A percentile compares a stretch with the other conserved stretches of the same genome.
phyloP scores from a whole-genome alignment of 2,329 filamentous ascomycete genomes.

The Fusarium piperis region DNA sequence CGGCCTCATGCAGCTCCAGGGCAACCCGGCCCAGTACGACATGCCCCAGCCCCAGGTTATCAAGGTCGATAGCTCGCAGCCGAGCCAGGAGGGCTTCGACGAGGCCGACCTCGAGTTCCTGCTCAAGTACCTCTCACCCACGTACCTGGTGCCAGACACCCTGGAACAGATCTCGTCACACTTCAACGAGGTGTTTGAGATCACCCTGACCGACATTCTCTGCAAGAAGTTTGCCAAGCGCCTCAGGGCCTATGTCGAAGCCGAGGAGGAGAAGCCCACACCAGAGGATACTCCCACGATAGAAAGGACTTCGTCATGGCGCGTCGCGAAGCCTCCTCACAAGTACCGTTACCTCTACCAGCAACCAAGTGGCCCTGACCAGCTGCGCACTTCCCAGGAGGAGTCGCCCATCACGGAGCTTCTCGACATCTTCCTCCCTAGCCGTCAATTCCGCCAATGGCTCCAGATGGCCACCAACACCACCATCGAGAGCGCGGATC shows the following conservation, averaged over 20 bases:
- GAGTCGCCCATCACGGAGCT: conserved; percentile 77
- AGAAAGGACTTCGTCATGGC: conserved; percentile 71
- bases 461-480: conserved; percentile 83
- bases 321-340: conserved; percentile 86
- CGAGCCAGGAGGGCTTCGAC: conserved; percentile 69
- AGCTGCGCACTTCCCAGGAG: conserved; percentile 50
- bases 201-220: conserved; percentile 83
- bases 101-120: conserved; percentile 88
- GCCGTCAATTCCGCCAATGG: conserved; percentile 88
- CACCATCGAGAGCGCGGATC: conserved; percentile 75
- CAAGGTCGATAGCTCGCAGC: conserved; percentile 51
- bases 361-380: conserved; percentile 59
- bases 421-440: conserved; percentile 84
- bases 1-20: conserved; percentile 90
- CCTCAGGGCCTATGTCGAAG: conserved; percentile 76
- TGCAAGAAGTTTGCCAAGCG: conserved; percentile 78
- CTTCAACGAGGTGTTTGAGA: conserved; percentile 84
- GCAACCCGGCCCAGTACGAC: conserved; percentile 91
- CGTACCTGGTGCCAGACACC: conserved; percentile 91
- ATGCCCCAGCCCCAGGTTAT: conserved; percentile 73
- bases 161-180: conserved; percentile 82
- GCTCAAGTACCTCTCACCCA: conserved; percentile 87
- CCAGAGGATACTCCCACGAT: conserved; percentile 63
- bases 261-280: conserved; percentile 64
- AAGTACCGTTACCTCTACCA: conserved; percentile 94